Evolutionary conservation across 2,329 filamentous ascomycete species (phyloP).

Genomic region (Rutstroemia sp.): DNA sequence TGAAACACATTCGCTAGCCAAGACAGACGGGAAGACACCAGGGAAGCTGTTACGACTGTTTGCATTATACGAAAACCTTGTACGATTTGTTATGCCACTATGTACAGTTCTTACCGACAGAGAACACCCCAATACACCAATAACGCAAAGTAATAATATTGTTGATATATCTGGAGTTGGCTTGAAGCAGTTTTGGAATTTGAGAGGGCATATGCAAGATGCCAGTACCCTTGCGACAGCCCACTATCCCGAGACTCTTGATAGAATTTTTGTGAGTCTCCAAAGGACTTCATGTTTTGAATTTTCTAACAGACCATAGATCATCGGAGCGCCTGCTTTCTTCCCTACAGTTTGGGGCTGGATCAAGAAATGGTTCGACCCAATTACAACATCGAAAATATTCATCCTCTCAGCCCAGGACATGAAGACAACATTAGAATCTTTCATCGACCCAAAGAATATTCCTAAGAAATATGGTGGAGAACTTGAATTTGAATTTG

Average conservation of each 20-base stretch:
- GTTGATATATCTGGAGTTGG: constrained; percentile 86
- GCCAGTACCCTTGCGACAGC: constrained; percentile 82
- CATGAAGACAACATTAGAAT: constrained; percentile 66
- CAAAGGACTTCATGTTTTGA: background rate
- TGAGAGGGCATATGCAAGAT: constrained; percentile 90
- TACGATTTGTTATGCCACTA: constrained; percentile 77
- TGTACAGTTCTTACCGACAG: constrained; percentile 70
- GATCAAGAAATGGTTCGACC: constrained; percentile 94
- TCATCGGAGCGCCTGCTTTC: constrained; percentile 85
- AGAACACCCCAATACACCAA: constrained; percentile 69
- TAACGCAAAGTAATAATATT: constrained; percentile 90
- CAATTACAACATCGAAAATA: constrained; percentile 91
- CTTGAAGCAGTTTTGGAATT: constrained; percentile 90
- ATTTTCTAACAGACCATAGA: constrained; percentile 34
- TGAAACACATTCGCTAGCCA: constrained; percentile 51
- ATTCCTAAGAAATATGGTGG: constrained; percentile 90
- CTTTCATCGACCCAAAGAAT: constrained; percentile 74
- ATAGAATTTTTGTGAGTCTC: constrained; percentile 56
- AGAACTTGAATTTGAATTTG: constrained; percentile 74
- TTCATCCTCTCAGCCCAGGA: constrained; percentile 74
- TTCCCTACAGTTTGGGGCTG: constrained; percentile 92
- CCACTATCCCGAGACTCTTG: constrained; percentile 90
- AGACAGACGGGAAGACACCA: constrained; percentile 58
- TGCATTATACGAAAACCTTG: constrained; percentile 88
- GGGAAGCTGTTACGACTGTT: constrained; percentile 79